Conservation (phyloP, 805 yeast species). For the Nadsonia fulvescens region DNA sequence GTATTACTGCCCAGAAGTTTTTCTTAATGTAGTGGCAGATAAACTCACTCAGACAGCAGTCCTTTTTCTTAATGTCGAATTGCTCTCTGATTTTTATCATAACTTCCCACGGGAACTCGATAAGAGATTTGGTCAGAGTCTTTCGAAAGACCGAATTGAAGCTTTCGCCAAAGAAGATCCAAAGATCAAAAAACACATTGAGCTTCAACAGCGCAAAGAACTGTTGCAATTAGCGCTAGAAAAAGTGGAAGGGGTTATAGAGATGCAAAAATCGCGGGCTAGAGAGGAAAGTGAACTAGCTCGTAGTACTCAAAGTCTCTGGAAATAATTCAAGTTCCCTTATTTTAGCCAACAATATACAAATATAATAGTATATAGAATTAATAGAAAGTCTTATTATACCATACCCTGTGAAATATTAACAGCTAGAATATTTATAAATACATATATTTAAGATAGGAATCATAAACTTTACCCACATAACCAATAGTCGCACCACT, state of each 20-base stretch:
- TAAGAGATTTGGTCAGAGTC: slow-evolving; percentile 39
- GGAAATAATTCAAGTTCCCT: too few species aligned
- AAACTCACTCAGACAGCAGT: slow-evolving; percentile 89
- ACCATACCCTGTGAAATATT: too few species aligned
- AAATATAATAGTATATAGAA: too few species aligned
- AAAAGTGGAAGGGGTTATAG: slow-evolving; percentile 73
- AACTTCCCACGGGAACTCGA: slow-evolving; percentile 92
- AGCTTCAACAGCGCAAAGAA: slow-evolving; percentile 84
- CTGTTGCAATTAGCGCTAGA: slow-evolving; percentile 64
- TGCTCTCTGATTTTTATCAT: slow-evolving; percentile 86
- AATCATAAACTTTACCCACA: slow-evolving; percentile 4
- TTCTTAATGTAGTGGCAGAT: slow-evolving; percentile 79
- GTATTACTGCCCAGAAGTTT: slow-evolving; percentile 87
- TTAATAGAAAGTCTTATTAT: too few species aligned
- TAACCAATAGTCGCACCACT: slow-evolving; percentile 3
- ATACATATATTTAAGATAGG: too few species aligned
- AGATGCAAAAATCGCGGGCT: slow-evolving; percentile 28
- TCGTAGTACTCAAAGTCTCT: too few species aligned
- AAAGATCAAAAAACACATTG: slow-evolving; percentile 74
- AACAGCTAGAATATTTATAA: too few species aligned
- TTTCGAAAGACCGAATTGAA: slow-evolving; percentile 66
- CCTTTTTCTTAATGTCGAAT: slow-evolving; percentile 79
- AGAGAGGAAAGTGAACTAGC: too few species aligned
- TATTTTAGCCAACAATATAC: too few species aligned
- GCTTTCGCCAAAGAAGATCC: slow-evolving; percentile 89